Evolutionary conservation across 495 filamentous ascomycete genomes (phyloP).

Genomic region (Trichoderma parareesei): DNA sequence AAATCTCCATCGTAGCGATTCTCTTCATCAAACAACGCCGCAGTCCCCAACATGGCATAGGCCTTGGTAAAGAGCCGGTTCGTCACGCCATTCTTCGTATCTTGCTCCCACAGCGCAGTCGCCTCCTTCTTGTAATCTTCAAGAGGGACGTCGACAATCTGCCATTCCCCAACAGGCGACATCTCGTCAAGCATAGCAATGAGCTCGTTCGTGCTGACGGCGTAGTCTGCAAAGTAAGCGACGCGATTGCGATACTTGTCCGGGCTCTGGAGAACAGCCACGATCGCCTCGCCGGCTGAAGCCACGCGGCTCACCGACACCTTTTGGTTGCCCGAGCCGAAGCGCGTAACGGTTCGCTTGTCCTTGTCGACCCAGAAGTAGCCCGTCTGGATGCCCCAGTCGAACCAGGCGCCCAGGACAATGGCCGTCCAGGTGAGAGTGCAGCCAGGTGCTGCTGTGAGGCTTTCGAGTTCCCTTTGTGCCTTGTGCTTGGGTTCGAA

Average conservation of each 20-base stretch:
- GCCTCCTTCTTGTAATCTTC: not conserved
- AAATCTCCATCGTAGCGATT: constrained; percentile 1
- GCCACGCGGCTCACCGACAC: not conserved
- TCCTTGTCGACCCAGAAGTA: constrained; percentile 2
- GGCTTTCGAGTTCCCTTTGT: not conserved
- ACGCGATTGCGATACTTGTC: not conserved
- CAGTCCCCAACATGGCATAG: not conserved
- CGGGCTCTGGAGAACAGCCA: not conserved
- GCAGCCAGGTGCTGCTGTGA: not conserved
- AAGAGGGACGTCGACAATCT: not conserved
- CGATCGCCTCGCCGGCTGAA: not conserved
- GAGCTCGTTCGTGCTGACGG: constrained; percentile 1
- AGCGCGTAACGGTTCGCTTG: not conserved
- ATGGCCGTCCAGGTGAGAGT: not conserved
- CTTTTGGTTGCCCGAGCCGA: not conserved
- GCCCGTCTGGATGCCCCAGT: not conserved
- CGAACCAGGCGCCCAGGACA: not conserved
- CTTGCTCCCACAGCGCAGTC: not conserved
- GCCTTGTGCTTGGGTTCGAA: constrained; percentile 4
- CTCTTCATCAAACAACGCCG: not conserved
- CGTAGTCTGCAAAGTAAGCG: not conserved
- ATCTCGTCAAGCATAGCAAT: not conserved
- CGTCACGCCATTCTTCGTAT: not conserved
- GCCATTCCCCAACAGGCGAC: not conserved
- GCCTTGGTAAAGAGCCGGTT: not conserved